A percentile compares a stretch with the other conserved stretches of the same genome.
phyloP scores from a whole-genome alignment of 1,284 basidiomycete species.

The Phaffia rhodozyma region DNA sequence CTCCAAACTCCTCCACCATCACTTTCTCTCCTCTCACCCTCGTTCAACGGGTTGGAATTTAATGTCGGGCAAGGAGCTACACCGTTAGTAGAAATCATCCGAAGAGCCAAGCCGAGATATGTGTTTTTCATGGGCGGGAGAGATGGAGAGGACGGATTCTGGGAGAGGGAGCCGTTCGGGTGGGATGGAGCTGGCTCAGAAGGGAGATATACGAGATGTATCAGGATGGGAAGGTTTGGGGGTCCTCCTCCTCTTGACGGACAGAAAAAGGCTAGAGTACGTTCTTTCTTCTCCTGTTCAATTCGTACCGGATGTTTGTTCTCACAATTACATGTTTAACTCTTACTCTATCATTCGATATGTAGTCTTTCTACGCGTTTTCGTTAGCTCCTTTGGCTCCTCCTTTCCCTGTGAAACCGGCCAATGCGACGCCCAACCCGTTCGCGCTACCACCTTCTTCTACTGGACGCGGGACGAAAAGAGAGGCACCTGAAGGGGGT shows the following conservation, averaged over 20 bases:
- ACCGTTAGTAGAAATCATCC: constrained; percentile 56
- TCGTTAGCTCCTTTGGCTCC: constrained; percentile 44
- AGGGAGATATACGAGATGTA: constrained; percentile 56
- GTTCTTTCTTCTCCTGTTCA: constrained; percentile 23
- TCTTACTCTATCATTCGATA: neutral
- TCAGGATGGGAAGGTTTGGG: constrained; percentile 77
- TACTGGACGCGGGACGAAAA: constrained; percentile 38
- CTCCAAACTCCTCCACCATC: constrained; percentile 65
- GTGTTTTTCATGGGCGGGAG: constrained; percentile 41
- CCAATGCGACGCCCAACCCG: constrained; percentile 60
- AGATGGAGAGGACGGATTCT: constrained; percentile 48
- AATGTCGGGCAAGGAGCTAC: constrained; percentile 39
- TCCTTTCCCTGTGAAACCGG: constrained; percentile 40
- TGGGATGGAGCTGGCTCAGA: constrained; percentile 49
- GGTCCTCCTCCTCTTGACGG: constrained; percentile 36
- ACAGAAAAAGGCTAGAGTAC: constrained; percentile 71
- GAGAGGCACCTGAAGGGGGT: constrained; percentile 39
- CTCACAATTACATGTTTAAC: neutral
- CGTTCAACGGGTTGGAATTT: constrained; percentile 40
- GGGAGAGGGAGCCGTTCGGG: constrained; percentile 80
- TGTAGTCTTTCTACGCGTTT: constrained; percentile 67
- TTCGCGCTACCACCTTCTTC: constrained; percentile 38
- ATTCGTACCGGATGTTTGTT: constrained; percentile 1
- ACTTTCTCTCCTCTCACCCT: constrained; percentile 53
- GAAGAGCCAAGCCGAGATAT: constrained; percentile 32